Conservation (phyloP, 139 green algal species). For the Chlorella sp. region DNA sequence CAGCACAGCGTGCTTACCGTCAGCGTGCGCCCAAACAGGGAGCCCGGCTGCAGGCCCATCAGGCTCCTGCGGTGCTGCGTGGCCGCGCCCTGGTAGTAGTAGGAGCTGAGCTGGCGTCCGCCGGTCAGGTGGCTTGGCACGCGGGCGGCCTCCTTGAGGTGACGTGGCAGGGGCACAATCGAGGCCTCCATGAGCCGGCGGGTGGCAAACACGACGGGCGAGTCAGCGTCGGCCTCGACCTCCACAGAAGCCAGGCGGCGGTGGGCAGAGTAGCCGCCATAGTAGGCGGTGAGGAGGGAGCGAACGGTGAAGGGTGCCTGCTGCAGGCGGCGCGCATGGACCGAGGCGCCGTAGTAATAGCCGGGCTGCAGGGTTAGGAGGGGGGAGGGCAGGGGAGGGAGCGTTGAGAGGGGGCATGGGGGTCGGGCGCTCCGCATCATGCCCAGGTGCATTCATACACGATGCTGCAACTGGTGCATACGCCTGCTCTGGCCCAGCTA, state of each 20-base stretch:
- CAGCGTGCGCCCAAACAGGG: not conserved
- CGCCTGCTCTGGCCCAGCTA: too few species aligned
- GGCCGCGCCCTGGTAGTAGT: not conserved
- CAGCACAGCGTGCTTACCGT: not conserved
- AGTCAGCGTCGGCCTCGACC: not conserved
- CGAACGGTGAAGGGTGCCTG: not conserved
- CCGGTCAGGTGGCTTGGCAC: not conserved
- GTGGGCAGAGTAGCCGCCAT: not conserved
- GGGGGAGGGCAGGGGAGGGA: not conserved
- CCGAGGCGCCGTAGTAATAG: not conserved
- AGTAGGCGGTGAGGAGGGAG: not conserved
- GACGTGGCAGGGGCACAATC: conserved; percentile 7
- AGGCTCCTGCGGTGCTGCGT: conserved; percentile 10
- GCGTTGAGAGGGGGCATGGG: not conserved
- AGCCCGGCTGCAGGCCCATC: not conserved
- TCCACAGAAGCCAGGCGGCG: not conserved
- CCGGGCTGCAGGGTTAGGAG: not conserved
- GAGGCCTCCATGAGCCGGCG: conserved; percentile 26
- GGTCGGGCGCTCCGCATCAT: too few species aligned
- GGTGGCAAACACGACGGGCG: conserved; percentile 7
- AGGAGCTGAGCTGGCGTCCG: not conserved
- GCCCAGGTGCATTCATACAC: too few species aligned
- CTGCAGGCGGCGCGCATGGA: not conserved
- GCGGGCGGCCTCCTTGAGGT: not conserved
- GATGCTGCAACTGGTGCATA: too few species aligned